Evolutionary conservation across 2,329 filamentous ascomycete genomes (phyloP).

Genomic region (Blastomyces percursus): DNA sequence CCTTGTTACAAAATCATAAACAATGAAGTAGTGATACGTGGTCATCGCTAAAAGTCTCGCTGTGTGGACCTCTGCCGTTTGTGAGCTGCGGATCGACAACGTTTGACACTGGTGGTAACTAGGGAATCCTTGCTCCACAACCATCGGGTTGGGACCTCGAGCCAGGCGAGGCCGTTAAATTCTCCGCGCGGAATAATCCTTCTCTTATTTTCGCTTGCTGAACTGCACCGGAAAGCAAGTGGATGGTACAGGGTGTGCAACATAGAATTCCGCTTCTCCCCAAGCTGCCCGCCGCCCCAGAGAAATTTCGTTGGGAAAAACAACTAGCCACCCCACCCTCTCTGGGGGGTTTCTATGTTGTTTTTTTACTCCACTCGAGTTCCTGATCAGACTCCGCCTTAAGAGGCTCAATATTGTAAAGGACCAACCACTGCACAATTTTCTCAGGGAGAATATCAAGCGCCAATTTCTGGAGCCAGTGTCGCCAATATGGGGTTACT

Average conservation of each 20-base stretch:
- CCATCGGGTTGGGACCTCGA: background rate
- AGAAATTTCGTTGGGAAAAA: no score
- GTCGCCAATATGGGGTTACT: background rate
- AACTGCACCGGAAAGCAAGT: background rate
- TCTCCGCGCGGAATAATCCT: background rate
- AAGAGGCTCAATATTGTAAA: background rate
- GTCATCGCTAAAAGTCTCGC: background rate
- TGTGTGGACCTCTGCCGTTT: no score
- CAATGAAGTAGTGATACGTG: background rate
- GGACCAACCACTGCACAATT: constrained; percentile 1
- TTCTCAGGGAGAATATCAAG: background rate
- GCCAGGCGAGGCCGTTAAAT: background rate
- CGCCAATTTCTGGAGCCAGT: background rate
- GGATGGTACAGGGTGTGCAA: no score
- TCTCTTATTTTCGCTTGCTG: no score
- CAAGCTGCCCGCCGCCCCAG: no score
- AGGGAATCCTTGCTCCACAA: no score
- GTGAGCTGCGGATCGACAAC: background rate
- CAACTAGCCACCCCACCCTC: no score
- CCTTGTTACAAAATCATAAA: background rate
- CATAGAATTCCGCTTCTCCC: no score
- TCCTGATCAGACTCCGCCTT: background rate
- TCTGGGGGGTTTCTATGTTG: no score
- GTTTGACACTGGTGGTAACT: background rate
- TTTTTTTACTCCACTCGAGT: background rate